phyloP scores from a whole-genome alignment of 2,329 filamentous ascomycete species.

The Eutypa lata region DNA sequence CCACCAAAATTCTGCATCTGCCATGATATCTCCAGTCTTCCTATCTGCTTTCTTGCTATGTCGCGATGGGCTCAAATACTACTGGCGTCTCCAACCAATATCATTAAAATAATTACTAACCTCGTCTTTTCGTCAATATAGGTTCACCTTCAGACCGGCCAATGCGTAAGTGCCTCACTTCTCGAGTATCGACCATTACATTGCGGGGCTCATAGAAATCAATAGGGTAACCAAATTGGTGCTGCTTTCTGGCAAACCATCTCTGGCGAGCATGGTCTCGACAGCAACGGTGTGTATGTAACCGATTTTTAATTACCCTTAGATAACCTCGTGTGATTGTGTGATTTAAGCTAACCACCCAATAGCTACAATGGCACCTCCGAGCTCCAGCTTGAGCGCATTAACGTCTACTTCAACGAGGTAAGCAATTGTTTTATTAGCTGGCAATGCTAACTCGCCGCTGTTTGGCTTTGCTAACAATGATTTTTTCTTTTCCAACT shows the following conservation, averaged over 20 bases:
- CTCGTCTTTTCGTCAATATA: constrained; percentile 49
- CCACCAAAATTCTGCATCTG: constrained; percentile 32
- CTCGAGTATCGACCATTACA: constrained; percentile 5
- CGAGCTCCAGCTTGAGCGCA: constrained; percentile 98
- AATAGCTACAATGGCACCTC: constrained; percentile 92
- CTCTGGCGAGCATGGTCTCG: constrained; percentile 91
- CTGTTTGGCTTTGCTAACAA: constrained; percentile 15
- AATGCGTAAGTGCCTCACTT: constrained; percentile 72
- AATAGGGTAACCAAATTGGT: constrained; percentile 99
- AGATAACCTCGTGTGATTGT: background rate
- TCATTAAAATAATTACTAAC: constrained; percentile 46
- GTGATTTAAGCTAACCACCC: constrained; percentile 20
- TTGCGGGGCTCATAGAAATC: constrained; percentile 28
- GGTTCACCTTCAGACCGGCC: constrained; percentile 99
- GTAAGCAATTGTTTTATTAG: constrained; percentile 30
- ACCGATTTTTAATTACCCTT: constrained; percentile 8
- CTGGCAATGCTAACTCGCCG: background rate
- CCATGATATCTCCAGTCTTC: background rate
- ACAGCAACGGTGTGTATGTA: constrained; percentile 91
- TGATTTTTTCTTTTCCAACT: constrained; percentile 4
- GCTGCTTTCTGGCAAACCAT: constrained; percentile 98
- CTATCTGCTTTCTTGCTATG: too few relatives aligned
- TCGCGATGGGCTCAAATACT: background rate
- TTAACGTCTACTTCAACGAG: constrained; percentile 99
- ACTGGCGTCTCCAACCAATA: background rate